phyloP scores from a whole-genome alignment of 2,329 filamentous ascomycete genomes.

The Chalara sp. region DNA sequence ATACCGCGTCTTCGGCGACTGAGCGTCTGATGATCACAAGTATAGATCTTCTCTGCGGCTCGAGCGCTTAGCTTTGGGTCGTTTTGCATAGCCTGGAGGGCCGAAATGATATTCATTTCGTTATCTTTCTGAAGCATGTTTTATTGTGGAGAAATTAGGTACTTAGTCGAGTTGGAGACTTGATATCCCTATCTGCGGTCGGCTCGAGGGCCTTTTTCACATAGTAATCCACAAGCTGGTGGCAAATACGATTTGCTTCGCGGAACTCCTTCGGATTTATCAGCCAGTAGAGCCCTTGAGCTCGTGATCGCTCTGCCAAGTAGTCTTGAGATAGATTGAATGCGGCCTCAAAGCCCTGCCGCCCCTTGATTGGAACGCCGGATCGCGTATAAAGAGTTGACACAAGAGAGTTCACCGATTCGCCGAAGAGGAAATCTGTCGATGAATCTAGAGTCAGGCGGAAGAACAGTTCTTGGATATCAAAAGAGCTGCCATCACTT shows the following conservation, averaged over 20 bases:
- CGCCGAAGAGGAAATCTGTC: conserved; percentile 43
- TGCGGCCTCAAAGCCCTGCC: not conserved
- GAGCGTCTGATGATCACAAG: not conserved
- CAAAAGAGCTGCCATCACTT: conserved; percentile 43
- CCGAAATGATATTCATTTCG: not conserved
- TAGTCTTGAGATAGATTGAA: not conserved
- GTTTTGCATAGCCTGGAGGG: not conserved
- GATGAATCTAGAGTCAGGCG: conserved; percentile 37
- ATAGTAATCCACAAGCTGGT: not conserved
- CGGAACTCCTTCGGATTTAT: not conserved
- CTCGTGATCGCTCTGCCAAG: not conserved
- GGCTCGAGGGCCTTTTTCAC: not conserved
- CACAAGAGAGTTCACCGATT: conserved; percentile 32
- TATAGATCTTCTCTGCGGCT: not conserved
- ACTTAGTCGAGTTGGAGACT: too few relatives aligned
- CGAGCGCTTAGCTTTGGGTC: not conserved
- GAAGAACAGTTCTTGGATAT: conserved; percentile 56
- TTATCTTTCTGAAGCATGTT: not conserved
- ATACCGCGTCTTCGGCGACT: not conserved
- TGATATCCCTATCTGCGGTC: not conserved
- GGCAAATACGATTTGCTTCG: not conserved
- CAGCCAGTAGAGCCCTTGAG: not conserved
- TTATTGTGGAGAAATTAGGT: not conserved
- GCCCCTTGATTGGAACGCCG: too few relatives aligned
- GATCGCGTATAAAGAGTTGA: too few relatives aligned